Conservation (phyloP, 208 protist species). For the Crithidia fasciculata region DNA sequence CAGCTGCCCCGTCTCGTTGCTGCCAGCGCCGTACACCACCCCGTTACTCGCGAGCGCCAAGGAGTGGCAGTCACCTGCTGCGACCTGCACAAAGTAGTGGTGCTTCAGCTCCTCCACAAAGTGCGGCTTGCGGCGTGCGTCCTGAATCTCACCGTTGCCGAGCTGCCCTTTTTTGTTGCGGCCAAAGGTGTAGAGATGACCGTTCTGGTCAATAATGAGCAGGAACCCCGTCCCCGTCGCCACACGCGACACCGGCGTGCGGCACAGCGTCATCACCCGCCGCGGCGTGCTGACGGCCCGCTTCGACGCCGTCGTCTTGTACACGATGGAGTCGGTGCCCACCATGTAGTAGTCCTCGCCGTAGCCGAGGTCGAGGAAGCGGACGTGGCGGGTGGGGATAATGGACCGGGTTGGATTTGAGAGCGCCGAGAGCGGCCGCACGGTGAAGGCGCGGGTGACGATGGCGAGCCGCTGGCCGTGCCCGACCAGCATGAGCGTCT, state of each 20-base stretch:
- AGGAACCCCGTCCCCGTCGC: constrained; percentile 79
- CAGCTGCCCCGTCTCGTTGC: constrained; percentile 87
- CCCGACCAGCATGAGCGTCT: constrained; percentile 76
- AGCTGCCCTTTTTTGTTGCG: constrained; percentile 90
- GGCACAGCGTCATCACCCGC: constrained; percentile 81
- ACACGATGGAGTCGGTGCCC: constrained; percentile 81
- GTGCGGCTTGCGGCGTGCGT: constrained; percentile 69
- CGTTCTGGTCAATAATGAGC: constrained; percentile 88
- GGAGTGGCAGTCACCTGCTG: constrained; percentile 83
- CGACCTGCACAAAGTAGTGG: constrained; percentile 86
- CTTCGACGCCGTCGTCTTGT: constrained; percentile 83
- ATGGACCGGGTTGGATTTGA: constrained; percentile 73
- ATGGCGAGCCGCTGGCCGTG: constrained; percentile 72
- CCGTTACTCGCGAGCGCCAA: constrained; percentile 86
- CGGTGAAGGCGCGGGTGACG: constrained; percentile 78
- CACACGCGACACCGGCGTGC: constrained; percentile 77
- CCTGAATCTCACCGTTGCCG: constrained; percentile 72
- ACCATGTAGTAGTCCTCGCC: constrained; percentile 91
- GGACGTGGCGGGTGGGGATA: constrained; percentile 76
- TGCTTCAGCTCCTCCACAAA: constrained; percentile 55
- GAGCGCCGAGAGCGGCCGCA: constrained; percentile 78
- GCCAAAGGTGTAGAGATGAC: constrained; percentile 79
- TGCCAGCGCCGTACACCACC: constrained; percentile 82
- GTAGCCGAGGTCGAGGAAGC: constrained; percentile 82
- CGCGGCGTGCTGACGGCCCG: constrained; percentile 78